A percentile compares a stretch with the other conserved stretches of the same genome.
phyloP scores from a whole-genome alignment of 106 monocot genomes.

The Dendrobium catenatum region DNA sequence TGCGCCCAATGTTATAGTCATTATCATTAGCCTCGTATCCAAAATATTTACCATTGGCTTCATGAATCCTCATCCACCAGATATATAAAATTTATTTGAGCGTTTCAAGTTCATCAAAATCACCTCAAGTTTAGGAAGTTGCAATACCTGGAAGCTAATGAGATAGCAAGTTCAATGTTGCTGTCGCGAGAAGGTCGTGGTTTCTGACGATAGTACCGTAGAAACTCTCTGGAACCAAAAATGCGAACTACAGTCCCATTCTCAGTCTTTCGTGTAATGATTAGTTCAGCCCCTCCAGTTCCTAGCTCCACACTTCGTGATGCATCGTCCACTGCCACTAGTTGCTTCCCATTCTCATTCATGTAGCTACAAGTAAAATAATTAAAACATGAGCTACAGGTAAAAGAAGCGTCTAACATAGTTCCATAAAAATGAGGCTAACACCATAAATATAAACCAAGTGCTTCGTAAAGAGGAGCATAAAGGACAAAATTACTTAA shows the following conservation, averaged over 20 bases:
- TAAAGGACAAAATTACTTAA: too few species aligned
- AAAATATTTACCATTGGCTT: too few species aligned
- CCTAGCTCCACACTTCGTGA: constrained; percentile 55
- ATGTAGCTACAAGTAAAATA: constrained; percentile 45
- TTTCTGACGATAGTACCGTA: constrained; percentile 90
- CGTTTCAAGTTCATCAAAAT: background rate
- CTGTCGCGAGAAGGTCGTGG: constrained; percentile 69
- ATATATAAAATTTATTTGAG: background rate
- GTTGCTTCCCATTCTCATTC: constrained; percentile 67
- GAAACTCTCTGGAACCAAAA: constrained; percentile 82
- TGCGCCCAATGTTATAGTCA: too few species aligned
- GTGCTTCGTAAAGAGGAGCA: too few species aligned
- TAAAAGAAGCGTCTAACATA: too few species aligned
- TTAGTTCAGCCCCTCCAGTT: constrained; percentile 69
- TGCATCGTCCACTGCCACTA: constrained; percentile 46
- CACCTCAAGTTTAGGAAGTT: background rate
- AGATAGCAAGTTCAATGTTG: constrained; percentile 51
- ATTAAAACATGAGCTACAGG: too few species aligned
- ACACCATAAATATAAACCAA: too few species aligned
- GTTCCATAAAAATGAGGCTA: too few species aligned
- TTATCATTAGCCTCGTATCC: too few species aligned
- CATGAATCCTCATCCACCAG: too few species aligned
- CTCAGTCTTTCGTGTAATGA: constrained; percentile 51
- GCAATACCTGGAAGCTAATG: constrained; percentile 76
- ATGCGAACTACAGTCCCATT: constrained; percentile 35